Base-by-base conservation (phyloP, 176 grass and related monocot genomes). In the Aegilops longissima region DNA sequence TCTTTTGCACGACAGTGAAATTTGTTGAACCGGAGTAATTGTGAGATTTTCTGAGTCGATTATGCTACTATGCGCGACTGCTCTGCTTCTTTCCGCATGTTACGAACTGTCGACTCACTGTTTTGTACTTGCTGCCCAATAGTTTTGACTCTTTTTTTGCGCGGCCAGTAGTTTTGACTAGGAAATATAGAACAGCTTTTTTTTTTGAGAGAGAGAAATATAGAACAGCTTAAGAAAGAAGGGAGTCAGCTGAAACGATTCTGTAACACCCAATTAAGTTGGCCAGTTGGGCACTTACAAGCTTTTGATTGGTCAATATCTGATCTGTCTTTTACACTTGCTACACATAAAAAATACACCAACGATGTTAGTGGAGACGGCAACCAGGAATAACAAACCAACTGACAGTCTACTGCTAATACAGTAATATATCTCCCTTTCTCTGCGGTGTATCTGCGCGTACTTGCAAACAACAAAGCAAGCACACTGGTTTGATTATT, bases 261-360 rank as follows among this genome's bases (percentile, higher is more conserved):
- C 54, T 67, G 2, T 66, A 72, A 39, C 27, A 91, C 81, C 68
- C 54, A 76, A 56, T 76, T 76, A 52, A 52, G 44, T 76, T 54
- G 73, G 16, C 27, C 25, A 64, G 81, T 63, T 62, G 49, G 58
- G 61, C 85, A 80, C 71, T 70, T 34, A 62, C 51, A 34, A 38
- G 52, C 70, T 85, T 87, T 84, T 70, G 76, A 91, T 85, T 88
- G 89, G 89, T 45, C 51, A 24, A 34, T 54, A 81, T 85, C 61
- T 77, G 68, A 35, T 77, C 81, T 24, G 11, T 47, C 77, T 87
- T 87, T 80, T 80, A 51, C 12, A 77, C 12, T 70, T 51, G 33
- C 29, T 86, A 17, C 76, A 30, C 49, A 13, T 47, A 87, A 62
- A 51, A 79, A 33, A 31, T 59, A 2, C 56, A 59, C 12, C n/a